Base-by-base conservation (phyloP, 2,329 filamentous ascomycete genomes). In the Sclerotinia trifoliorum region DNA sequence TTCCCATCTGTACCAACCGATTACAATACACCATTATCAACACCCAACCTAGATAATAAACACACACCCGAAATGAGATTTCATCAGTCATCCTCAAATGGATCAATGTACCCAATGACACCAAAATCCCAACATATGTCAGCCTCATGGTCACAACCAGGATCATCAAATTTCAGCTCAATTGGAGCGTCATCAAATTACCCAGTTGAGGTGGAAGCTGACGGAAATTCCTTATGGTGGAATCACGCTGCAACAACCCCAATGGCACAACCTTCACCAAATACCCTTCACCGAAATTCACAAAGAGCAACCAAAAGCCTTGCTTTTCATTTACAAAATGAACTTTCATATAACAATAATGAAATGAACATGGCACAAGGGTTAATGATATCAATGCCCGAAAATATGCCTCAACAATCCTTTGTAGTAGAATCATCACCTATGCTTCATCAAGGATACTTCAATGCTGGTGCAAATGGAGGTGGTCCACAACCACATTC, bases 331-430 rank as follows among this genome's bases (percentile, higher is more conserved):
- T 66, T 77, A 11, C 75, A 77, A 52, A 76, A 76, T 55, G 71
- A 73, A 54, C 57, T 76, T 2, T 68, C 73, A 65, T 75, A 73
- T 65, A 61, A 67, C 26, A 67, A 64, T 51, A 74, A 74, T 48
- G 70, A 72, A 24, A 57, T 67, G 54, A 69, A 65, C 21, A 70
- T 73, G 66, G 46, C 68, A 24, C 70, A 68, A 6, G 74, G 76
- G 26, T 71, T 77, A 32, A 75, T 74, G 73, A 77, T 76, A 55
- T 75, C 76, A 62, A 76, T 76, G 70, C 72, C 76, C 8, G 67
- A 67, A 26, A 65, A 26, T 29, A 65, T 57, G 49, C 26, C 65
- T 57, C 72, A 73, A 42, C 72, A 73, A 58, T 71, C 73, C 24
- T 73, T 71, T 35, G 65, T 73, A 29, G 70, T 76, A 56, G 68